Conservation (phyloP, 257 asterid species). For the Solanum chilense region DNA sequence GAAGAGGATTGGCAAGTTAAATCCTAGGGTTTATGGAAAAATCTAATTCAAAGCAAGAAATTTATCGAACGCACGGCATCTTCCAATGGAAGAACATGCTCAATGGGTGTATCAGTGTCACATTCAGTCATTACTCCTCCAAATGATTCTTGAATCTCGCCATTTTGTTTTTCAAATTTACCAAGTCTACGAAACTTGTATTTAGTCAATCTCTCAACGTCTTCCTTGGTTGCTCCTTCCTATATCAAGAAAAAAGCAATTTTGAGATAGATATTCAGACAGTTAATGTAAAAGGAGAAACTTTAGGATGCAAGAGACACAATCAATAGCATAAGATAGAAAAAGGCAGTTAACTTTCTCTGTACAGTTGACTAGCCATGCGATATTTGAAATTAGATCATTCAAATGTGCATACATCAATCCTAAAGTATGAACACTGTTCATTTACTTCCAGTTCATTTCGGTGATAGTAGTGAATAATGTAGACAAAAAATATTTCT, state of each 20-base stretch:
- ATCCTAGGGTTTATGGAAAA: background rate
- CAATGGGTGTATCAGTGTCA: conserved; percentile 59
- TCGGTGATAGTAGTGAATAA: background rate
- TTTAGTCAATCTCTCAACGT: conserved; percentile 73
- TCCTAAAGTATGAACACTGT: background rate
- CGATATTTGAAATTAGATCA: background rate
- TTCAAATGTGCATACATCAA: background rate
- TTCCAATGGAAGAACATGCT: conserved; percentile 79
- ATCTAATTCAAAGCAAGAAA: background rate
- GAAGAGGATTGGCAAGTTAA: background rate
- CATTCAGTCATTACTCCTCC: conserved; percentile 92
- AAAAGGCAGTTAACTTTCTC: background rate
- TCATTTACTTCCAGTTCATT: background rate
- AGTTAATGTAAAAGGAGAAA: background rate
- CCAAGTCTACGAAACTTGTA: conserved; percentile 80
- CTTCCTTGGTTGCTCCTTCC: conserved; percentile 99
- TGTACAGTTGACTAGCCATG: background rate
- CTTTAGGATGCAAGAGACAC: background rate
- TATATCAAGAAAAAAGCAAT: conserved; percentile 15
- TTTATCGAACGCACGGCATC: conserved; percentile 60
- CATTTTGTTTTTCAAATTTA: conserved; percentile 87
- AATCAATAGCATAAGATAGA: background rate
- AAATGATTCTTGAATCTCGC: conserved; percentile 85
- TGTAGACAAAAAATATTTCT: background rate
- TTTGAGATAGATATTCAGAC: background rate